Base-by-base conservation (phyloP, 495 filamentous ascomycete genomes). In the Lasiosphaeris hirsuta region DNA sequence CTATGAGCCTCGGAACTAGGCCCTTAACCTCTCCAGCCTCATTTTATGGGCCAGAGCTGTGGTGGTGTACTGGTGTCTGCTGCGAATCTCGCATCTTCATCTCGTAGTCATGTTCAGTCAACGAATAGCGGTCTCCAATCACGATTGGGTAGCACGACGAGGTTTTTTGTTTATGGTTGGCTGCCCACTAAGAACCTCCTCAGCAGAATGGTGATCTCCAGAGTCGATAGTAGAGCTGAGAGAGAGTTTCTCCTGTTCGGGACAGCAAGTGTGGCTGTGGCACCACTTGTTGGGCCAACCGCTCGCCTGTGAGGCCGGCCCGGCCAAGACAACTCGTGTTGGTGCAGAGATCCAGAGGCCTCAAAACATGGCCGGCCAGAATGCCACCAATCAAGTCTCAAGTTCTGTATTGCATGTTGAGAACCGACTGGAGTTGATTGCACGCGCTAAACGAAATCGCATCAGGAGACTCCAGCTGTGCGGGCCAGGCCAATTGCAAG, bases 311-410 rank as follows among this genome's bases (percentile, higher is more conserved):
- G 44, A 14, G 44, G 19, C 44, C 44, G 7, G 44, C 15, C 44
- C 44, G 44, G 19, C 44, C 33, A 4, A 33, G 44, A 19, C 44
- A 47, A 19, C 44, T 47, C 15, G 33, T 47, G 44, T 47, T 47
- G 44, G 44, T 47, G 19, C 15, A 47, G 44, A 19, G 17, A 47
- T 19, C 44, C 44, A 14, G 17, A 47, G 44, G 44, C 33, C 44
- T 19, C 8, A 47, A 47, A 47, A 23, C 44, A 47, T 19, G 44
- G 44, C 44, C 44, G 33, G 33, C 44, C 15, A 7, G 44, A 47
- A 23, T 47, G 44, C 19, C 44, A 33, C 44, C 44, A 47, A 47
- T n/a, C 44, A 47, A 47, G 44, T 19, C 15, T 47, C 19, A 23
- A 19, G 7, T 47, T 47, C 44, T 19, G 44, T 19, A 23, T 47